These are phyloP conservation scores for Mortierella alpina DNA, from an alignment of 192 early-diverging fungal genomes.

Conservation along the genomic window DNA sequence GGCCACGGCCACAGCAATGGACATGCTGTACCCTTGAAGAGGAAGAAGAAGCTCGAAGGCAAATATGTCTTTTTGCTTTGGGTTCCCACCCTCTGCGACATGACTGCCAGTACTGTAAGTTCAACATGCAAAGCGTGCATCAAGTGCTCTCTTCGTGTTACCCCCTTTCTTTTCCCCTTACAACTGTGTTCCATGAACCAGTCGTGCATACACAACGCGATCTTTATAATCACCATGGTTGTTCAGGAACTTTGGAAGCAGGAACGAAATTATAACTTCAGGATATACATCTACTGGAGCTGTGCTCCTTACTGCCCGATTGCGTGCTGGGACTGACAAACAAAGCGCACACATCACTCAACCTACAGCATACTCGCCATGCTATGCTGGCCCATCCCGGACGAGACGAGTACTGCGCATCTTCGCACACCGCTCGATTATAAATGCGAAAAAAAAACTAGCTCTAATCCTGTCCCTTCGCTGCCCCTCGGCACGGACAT, in stretches of 20 bases:
- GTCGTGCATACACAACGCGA: too few relatives aligned
- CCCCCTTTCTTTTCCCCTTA: not conserved
- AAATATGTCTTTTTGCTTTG: constrained; percentile 68
- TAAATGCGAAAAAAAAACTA: too few relatives aligned
- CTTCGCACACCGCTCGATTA: too few relatives aligned
- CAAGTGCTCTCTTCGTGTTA: not conserved
- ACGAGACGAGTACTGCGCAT: too few relatives aligned
- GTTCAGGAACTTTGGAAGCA: not conserved
- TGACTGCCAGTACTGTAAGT: constrained; percentile 79
- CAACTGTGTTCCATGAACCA: not conserved
- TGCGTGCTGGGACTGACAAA: too few relatives aligned
- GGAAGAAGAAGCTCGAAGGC: constrained; percentile 66
- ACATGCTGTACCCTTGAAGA: constrained; percentile 1
- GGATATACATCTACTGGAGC: too few relatives aligned
- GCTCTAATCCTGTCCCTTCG: too few relatives aligned
- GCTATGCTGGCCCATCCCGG: too few relatives aligned
- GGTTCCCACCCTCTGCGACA: constrained; percentile 86
- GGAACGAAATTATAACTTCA: not conserved
- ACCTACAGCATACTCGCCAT: too few relatives aligned
- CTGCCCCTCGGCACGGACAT: not conserved
- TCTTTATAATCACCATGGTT: not conserved
- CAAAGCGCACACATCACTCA: too few relatives aligned
- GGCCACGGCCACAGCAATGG: constrained; percentile 24
- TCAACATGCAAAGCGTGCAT: too few relatives aligned
- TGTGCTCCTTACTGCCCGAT: too few relatives aligned